These are phyloP conservation scores for Aspergillus sojae DNA, from an alignment of 2,329 filamentous ascomycete genomes.

Conservation along the genomic window DNA sequence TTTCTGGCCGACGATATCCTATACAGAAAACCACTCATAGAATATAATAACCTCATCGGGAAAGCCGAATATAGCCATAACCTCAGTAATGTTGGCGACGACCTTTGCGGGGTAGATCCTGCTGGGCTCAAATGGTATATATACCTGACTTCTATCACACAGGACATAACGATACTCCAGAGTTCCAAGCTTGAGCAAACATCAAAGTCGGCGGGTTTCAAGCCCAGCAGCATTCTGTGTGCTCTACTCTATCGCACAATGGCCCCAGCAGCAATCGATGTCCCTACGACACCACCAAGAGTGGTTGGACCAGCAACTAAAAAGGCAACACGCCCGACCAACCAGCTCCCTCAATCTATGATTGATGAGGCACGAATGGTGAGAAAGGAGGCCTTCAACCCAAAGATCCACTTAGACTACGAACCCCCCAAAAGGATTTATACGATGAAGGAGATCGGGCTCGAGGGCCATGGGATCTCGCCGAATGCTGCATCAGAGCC, in stretches of 20 bases:
- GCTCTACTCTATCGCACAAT: neutral
- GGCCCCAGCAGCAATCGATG: neutral
- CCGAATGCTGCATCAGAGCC: constrained; percentile 64
- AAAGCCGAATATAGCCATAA: neutral
- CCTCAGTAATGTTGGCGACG: neutral
- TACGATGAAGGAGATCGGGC: constrained; percentile 58
- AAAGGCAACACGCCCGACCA: constrained; percentile 21
- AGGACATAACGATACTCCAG: neutral
- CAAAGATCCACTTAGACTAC: constrained; percentile 57
- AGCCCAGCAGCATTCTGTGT: neutral
- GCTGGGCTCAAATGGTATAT: neutral
- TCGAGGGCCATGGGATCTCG: constrained; percentile 59
- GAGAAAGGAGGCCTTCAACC: constrained; percentile 47
- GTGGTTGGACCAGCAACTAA: constrained; percentile 16
- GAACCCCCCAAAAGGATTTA: constrained; percentile 52
- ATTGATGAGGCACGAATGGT: constrained; percentile 8
- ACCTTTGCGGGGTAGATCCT: neutral
- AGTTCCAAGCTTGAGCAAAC: neutral
- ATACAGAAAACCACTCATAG: neutral
- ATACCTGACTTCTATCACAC: neutral
- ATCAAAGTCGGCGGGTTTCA: neutral
- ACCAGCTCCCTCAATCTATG: constrained; percentile 15
- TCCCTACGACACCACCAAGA: neutral
- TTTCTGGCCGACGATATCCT: neutral
- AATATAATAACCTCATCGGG: neutral